Percentiles rank a stretch among this genome's conserved stretches.
phyloP scores from a whole-genome alignment of 2,329 filamentous ascomycete species.

The Aspergillus sp. region DNA sequence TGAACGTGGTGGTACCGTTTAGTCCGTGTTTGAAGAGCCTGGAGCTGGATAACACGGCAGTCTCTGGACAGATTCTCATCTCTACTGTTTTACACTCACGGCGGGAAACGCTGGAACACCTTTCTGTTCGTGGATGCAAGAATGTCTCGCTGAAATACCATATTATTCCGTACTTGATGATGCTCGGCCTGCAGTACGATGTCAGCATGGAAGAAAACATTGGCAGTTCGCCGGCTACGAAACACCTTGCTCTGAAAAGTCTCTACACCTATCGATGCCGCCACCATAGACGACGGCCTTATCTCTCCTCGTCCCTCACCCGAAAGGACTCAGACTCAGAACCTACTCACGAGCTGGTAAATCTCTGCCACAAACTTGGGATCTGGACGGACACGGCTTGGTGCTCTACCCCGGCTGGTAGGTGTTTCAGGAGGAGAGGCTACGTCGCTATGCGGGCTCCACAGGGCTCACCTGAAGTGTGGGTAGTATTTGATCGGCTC shows the following conservation, averaged over 20 bases:
- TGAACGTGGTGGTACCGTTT: conserved; percentile 56
- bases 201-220: conserved; percentile 45
- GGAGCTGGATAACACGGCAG: conserved; percentile 62
- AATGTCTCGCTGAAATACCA: conserved; percentile 66
- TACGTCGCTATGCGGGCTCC: conserved; percentile 58
- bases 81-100: conserved; percentile 55
- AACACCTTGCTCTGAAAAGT: conserved; percentile 55
- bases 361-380: conserved; percentile 57
- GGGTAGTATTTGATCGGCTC: conserved; percentile 62
- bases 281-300: conserved; percentile 61
- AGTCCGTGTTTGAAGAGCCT: conserved; percentile 57
- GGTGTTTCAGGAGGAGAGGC: conserved; percentile 57
- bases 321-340: conserved; percentile 61
- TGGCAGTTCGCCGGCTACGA: conserved; percentile 31
- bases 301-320: conserved; percentile 55
- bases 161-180: conserved; percentile 58
- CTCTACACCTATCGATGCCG: conserved; percentile 63
- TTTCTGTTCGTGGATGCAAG: conserved; percentile 63
- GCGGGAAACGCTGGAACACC: conserved; percentile 56
- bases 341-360: conserved; percentile 60
- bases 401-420: conserved; percentile 58
- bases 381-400: conserved; percentile 64
- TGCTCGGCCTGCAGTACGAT: conserved; percentile 46
- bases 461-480: conserved; percentile 57
- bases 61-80: conserved; percentile 57